Percentiles rank a stretch among this genome's conserved stretches.
phyloP scores from a whole-genome alignment of 2,329 filamentous ascomycete genomes.

The Ophiocordyceps camponoti-leonardi region DNA sequence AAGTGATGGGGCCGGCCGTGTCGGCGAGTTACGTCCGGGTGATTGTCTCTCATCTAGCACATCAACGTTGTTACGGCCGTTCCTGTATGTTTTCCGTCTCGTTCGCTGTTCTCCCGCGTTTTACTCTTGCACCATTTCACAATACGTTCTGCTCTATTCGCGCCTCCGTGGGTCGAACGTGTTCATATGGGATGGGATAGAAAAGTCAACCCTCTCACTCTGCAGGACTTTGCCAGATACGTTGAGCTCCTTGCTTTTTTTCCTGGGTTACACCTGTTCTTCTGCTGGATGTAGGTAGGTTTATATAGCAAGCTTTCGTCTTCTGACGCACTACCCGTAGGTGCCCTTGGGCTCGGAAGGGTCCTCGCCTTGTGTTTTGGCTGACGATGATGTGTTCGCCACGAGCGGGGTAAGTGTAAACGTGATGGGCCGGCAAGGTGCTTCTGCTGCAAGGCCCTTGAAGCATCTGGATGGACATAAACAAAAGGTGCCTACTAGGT shows the following conservation, averaged over 20 bases:
- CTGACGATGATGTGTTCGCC: too few relatives aligned
- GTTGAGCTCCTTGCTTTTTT: constrained; percentile 30
- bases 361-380: too few relatives aligned
- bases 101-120: background rate
- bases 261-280: constrained; percentile 22
- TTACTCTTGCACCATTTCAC: constrained; percentile 23
- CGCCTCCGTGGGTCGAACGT: constrained; percentile 34
- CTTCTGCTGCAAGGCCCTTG: too few relatives aligned
- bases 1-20: constrained; percentile 9
- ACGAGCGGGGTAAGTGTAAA: too few relatives aligned
- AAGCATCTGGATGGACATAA: too few relatives aligned
- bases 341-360: too few relatives aligned
- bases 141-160: constrained; percentile 31
- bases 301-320: background rate
- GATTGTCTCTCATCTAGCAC: background rate
- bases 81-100: too few relatives aligned
- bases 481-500: too few relatives aligned
- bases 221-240: constrained; percentile 25
- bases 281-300: background rate
- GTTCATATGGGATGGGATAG: constrained; percentile 38
- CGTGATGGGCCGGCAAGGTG: too few relatives aligned
- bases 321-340: too few relatives aligned
- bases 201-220: constrained; percentile 31
- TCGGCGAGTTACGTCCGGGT: background rate
- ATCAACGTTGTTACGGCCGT: background rate